Percentiles rank a stretch among this genome's conserved stretches.
Evolutionary conservation across 306 rosid genomes (phyloP).

Genomic region (Quercus robur): DNA sequence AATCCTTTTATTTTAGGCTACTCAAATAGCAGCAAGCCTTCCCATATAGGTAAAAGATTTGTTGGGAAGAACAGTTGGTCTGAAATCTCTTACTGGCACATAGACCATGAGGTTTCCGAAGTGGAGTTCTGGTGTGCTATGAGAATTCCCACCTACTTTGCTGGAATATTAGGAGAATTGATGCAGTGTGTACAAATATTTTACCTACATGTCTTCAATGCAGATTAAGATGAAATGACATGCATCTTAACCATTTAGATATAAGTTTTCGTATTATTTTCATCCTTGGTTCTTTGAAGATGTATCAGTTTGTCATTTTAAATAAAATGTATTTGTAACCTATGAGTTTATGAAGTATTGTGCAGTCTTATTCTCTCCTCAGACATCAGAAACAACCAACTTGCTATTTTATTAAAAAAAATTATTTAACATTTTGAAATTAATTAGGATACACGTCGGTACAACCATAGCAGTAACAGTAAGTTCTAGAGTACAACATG

Average conservation of each 20-base stretch:
- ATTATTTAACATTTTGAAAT: too few species aligned
- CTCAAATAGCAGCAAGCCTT: neutral
- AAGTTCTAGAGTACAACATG: too few species aligned
- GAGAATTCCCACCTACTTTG: neutral
- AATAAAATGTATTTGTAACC: neutral
- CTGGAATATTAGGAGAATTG: neutral
- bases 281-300: too few species aligned
- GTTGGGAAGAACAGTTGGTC: neutral
- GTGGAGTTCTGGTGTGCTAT: neutral
- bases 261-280: too few species aligned
- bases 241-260: neutral
- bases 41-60: neutral
- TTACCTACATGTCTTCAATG: neutral
- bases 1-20: neutral
- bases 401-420: too few species aligned
- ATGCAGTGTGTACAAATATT: neutral
- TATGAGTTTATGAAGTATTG: neutral
- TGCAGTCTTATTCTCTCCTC: neutral
- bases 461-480: too few species aligned
- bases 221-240: neutral
- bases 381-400: too few species aligned
- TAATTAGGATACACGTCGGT: too few species aligned
- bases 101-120: neutral
- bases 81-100: too few species aligned
- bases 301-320: too few species aligned